Evolutionary conservation across 768 basidiomycete species (phyloP), one percentile per base, ranked within the genome.

Genomic region (Termitomyces sp.): DNA sequence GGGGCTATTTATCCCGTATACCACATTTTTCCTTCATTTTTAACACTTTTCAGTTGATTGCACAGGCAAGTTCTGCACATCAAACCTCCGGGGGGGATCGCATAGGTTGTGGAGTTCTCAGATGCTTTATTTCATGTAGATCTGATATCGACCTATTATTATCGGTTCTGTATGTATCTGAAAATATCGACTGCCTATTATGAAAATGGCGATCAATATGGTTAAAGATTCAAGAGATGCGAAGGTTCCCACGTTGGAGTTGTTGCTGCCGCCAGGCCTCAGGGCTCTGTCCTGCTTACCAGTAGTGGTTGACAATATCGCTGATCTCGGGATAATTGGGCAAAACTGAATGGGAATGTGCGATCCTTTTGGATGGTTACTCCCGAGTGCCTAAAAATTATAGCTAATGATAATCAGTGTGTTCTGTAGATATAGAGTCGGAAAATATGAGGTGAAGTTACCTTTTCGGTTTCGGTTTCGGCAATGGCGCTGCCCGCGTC

Each of bases 11-110:
- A 56, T 56, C 31, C 18, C 47, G 8, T 39, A 39, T 41, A 20
- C 8, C 22, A 45, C 45, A 29, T 50, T 55, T 55, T 33, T 15
- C 20, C 29, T 29, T 29, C 29, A 29, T 55, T 42, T 13, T 41
- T 46, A 44, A 10, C n/a, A 47, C 22, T 53, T 62, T 41, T 46
- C 49, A 10, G 26, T 42, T 45, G 33, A 37, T 49, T 54, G 16
- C 15, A 33, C 20, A 37, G 18, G 26, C 3, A 31, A 48, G 41
- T 48, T 59, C 26, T n/a, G 59, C 62, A 58, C 54, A 39, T 31
- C 49, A 58, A 41, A 59, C 51, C 55, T 45, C 52, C 54, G 45
- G 58, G 62, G 53, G 62, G 56, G 56, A 55, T 57, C 18, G 31
- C 33, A 46, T 24, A 50, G 55, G 61, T 55, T 52, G 48, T 57